These are phyloP conservation scores for Serendipita indica DNA, from an alignment of 768 basidiomycete species.

Conservation along the genomic window DNA sequence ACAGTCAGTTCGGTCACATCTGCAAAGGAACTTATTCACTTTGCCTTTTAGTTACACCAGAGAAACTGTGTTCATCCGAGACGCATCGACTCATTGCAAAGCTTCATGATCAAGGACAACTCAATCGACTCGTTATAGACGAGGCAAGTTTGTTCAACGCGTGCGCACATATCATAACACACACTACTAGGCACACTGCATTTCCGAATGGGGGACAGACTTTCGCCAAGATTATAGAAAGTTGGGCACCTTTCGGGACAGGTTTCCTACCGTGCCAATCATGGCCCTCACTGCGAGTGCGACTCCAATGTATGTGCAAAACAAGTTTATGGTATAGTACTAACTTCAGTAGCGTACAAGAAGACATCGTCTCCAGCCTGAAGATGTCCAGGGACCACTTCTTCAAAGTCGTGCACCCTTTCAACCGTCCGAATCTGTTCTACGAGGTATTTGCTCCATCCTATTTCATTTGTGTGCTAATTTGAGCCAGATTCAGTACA, in stretches of 20 bases:
- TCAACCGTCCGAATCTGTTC: slow-evolving; percentile 65
- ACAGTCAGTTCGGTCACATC: slow-evolving; percentile 34
- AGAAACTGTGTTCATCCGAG: slow-evolving; percentile 44
- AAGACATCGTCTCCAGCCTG: slow-evolving; percentile 55
- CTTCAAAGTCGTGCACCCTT: slow-evolving; percentile 56
- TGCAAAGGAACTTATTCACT: not conserved
- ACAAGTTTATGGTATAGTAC: not conserved
- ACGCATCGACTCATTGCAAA: slow-evolving; percentile 36
- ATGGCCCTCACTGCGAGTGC: slow-evolving; percentile 83
- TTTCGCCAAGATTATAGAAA: slow-evolving; percentile 61
- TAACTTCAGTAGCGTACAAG: slow-evolving; percentile 40
- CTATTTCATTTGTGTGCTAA: not conserved
- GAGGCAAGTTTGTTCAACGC: slow-evolving; percentile 35
- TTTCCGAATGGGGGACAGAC: slow-evolving; percentile 79
- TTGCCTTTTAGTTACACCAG: slow-evolving; percentile 48
- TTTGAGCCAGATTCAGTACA: slow-evolving; percentile 43
- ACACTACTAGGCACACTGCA: slow-evolving; percentile 53
- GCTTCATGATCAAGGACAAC: slow-evolving; percentile 37
- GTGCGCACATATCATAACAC: slow-evolving; percentile 5
- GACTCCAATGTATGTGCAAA: slow-evolving; percentile 39
- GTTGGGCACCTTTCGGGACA: slow-evolving; percentile 53
- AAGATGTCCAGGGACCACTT: slow-evolving; percentile 42
- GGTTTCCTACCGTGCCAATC: slow-evolving; percentile 56
- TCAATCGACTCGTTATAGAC: slow-evolving; percentile 67
- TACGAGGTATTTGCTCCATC: slow-evolving; percentile 43